These are phyloP conservation scores for Quercus lobata DNA, from an alignment of 331 rosid genomes.

Conservation along the genomic window DNA sequence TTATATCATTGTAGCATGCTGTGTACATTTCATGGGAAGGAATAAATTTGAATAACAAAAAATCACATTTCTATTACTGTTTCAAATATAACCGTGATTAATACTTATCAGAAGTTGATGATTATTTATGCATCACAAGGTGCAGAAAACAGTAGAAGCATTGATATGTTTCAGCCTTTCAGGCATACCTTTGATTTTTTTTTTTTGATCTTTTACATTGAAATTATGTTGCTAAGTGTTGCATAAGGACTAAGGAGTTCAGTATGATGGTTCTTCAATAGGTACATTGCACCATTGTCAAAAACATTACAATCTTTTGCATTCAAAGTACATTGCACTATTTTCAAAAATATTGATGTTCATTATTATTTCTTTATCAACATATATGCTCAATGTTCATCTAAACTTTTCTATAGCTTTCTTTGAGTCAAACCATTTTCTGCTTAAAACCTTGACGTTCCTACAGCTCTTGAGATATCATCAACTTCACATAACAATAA, in stretches of 20 bases:
- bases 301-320: too few species aligned
- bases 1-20: neutral
- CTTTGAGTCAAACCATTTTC: neutral
- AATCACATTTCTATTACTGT: neutral
- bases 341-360: too few species aligned
- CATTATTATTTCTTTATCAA: too few species aligned
- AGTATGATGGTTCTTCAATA: too few species aligned
- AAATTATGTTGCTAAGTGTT: too few species aligned
- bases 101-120: neutral
- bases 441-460: conserved; percentile 1
- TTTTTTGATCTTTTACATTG: too few species aligned
- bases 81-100: neutral
- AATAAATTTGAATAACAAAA: neutral
- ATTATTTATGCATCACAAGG: neutral
- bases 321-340: too few species aligned
- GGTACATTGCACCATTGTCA: too few species aligned
- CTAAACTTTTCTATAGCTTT: neutral
- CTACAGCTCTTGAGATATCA: neutral
- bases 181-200: too few species aligned
- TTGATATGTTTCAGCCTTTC: neutral
- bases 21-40: neutral
- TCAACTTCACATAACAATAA: neutral
- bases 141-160: neutral
- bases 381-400: neutral
- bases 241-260: too few species aligned